Base-by-base conservation (phyloP, 108 stramenopile species). In the Nitzschia inconspicua region DNA sequence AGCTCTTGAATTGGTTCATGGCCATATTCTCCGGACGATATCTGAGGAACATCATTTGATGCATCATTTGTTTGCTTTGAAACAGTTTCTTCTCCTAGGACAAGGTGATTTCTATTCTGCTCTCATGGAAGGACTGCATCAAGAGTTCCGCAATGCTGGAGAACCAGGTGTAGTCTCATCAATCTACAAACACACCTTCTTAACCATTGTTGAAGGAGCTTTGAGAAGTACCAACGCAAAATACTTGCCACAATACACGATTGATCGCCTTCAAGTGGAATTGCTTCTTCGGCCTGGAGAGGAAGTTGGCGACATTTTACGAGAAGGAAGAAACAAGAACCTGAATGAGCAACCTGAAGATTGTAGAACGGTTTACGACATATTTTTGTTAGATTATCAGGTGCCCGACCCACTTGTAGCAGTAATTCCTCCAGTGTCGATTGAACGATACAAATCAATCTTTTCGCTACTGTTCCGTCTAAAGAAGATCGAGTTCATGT, bases 31-130 rank as follows among this genome's bases (percentile, higher is more conserved):
- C 2, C 51, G 72, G 9, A 75, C 88, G 26, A 55, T 99, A 25
- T 26, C 65, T 19, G 75, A 83, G 6, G 67, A 80, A 51, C 86
- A 91, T 74, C 76, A 89, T 59, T 70, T 98, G 48, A 64, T 82
- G 61, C 29, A 74, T 10, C 98, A 99, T 65, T 71, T 98, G n/a
- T 68, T 69, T 20, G 97, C 94, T 3, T 68, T 98, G 29, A 98
- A 98, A 65, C 87, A 87, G 57, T 97, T 97, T 60, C 51, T 99
- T 23, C 80, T 98, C 31, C 78, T 98, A 11, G 96, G 95, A 20
- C 97, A 97, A 75, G 98, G 98, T 9, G 98, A 99, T 64, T 95
- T 97, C 53, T 89, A 95, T 54, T 80, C 85, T 22, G 74, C 84
- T 3, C 79, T 99, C 23, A 88, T 97, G 60, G 93, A 96, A 51